Percentiles rank a stretch among this genome's conserved stretches.
Evolutionary conservation across 306 rosid species (phyloP).

Genomic region (Luffa acutangula): DNA sequence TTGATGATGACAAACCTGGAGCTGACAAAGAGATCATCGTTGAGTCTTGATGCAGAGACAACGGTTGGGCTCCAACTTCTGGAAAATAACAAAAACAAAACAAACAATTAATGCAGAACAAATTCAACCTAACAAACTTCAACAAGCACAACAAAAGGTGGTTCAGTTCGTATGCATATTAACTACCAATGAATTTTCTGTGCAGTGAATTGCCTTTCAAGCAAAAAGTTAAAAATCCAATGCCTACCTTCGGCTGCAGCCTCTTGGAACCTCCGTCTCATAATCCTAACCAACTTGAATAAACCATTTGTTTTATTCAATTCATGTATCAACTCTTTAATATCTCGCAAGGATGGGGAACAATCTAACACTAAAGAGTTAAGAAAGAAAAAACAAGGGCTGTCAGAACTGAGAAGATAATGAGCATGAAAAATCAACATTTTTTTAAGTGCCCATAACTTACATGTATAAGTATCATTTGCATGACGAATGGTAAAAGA

Average conservation of each 20-base stretch:
- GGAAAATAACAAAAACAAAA: conserved; percentile 12
- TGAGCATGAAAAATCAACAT: background rate
- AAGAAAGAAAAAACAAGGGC: background rate
- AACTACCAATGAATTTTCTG: background rate
- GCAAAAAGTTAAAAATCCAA: background rate
- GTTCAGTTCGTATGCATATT: background rate
- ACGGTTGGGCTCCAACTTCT: conserved; percentile 28
- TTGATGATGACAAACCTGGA: conserved; percentile 46
- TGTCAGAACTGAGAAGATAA: background rate
- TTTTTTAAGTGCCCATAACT: conserved; percentile 17
- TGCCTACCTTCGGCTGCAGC: conserved; percentile 45
- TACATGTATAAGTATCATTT: conserved; percentile 53
- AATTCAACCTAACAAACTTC: background rate
- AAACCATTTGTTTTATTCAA: conserved; percentile 75
- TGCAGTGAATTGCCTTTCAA: background rate
- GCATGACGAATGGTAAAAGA: conserved; percentile 56
- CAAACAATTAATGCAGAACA: background rate
- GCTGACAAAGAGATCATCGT: conserved; percentile 49
- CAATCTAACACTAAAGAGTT: conserved; percentile 57
- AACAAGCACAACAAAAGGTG: background rate
- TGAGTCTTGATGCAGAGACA: conserved; percentile 40
- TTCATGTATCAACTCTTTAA: conserved; percentile 45
- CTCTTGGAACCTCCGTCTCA: conserved; percentile 77
- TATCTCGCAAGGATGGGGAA: conserved; percentile 46
- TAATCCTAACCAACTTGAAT: conserved; percentile 66